Evolutionary conservation across 139 green algal species (phyloP), one percentile per base, ranked within the genome.

Genomic region (Marvania coccoides): DNA sequence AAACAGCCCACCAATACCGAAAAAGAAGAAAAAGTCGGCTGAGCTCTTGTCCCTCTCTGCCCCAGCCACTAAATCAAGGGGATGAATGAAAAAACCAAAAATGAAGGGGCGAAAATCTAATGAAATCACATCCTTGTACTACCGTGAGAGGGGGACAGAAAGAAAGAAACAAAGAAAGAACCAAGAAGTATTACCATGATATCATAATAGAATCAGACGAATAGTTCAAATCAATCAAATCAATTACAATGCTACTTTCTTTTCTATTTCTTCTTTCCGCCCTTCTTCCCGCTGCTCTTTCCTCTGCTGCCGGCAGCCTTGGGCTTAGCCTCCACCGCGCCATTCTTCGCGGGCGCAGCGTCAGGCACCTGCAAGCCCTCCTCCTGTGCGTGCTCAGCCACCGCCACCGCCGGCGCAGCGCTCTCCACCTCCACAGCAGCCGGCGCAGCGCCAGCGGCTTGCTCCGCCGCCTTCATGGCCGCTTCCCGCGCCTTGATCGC

Each of bases 401-500:
- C 15, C 10, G 9, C 55, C 45, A 6, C 19, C 10, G 9, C 48
- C 9, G 48, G 37, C 9, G 12, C 48, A 8, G 48, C 12, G 37
- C 9, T 23, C 9, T 30, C 10, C 7, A n/a, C 31, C 19, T 5
- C 38, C 19, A 19, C 37, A 45, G 4, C 19, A 34, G 9, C 38
- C 7, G 19, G 9, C 35, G 8, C 33, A 19, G 5, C 5, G 5
- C 19, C 37, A 7, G 26, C 62, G 14, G 66, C 60, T 9, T 31
- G 37, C 14, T 15, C 26, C 6, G 69, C 85, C n/a, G 79, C 78
- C 74, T 84, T 89, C 12, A 61, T 71, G 5, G 88, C 87, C 19
- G 84, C 83, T 45, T 95, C 88, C 24, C 70, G 53, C 3, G 86
- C 87, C 73, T 90, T 91, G 34, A 89, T 65, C 3, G 80, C 85